Evolutionary conservation across 805 yeast species (phyloP).

Genomic region (Tetrapisispora pingtungensis): DNA sequence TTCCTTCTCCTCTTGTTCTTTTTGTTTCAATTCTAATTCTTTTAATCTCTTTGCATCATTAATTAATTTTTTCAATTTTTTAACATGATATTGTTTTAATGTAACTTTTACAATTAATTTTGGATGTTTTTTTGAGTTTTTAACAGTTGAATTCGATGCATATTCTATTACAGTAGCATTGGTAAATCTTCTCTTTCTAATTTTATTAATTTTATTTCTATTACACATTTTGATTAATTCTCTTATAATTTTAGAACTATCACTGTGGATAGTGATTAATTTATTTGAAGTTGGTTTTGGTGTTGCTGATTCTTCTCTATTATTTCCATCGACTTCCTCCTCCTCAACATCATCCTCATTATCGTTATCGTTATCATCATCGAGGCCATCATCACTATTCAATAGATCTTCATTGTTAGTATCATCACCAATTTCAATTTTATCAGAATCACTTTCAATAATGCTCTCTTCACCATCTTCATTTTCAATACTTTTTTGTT

Average conservation of each 20-base stretch:
- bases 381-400: slow-evolving; percentile 7
- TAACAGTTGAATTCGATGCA: background rate
- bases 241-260: slow-evolving; percentile 18
- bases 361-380: slow-evolving; percentile 10
- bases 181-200: slow-evolving; percentile 27
- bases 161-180: slow-evolving; percentile 24
- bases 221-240: slow-evolving; percentile 25
- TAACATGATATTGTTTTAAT: slow-evolving; percentile 27
- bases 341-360: slow-evolving; percentile 11
- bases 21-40: slow-evolving; percentile 17
- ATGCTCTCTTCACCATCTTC: slow-evolving; percentile 3
- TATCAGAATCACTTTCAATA: background rate
- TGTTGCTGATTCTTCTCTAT: slow-evolving; percentile 5
- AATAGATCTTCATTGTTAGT: slow-evolving; percentile 3
- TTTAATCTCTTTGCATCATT: slow-evolving; percentile 24
- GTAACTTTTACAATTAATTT: slow-evolving; percentile 21
- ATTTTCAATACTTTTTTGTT: slow-evolving; percentile 3
- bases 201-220: slow-evolving; percentile 21
- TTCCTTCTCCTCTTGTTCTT: slow-evolving; percentile 9
- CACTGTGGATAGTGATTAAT: slow-evolving; percentile 19
- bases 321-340: slow-evolving; percentile 5
- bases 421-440: slow-evolving; percentile 4
- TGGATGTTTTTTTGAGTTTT: slow-evolving; percentile 9
- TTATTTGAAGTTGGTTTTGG: slow-evolving; percentile 1
- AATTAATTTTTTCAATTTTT: slow-evolving; percentile 20